Evolutionary conservation across 768 basidiomycete species (phyloP), one percentile per base, ranked within the genome.

Genomic region (Amanita pseudoporphyria): DNA sequence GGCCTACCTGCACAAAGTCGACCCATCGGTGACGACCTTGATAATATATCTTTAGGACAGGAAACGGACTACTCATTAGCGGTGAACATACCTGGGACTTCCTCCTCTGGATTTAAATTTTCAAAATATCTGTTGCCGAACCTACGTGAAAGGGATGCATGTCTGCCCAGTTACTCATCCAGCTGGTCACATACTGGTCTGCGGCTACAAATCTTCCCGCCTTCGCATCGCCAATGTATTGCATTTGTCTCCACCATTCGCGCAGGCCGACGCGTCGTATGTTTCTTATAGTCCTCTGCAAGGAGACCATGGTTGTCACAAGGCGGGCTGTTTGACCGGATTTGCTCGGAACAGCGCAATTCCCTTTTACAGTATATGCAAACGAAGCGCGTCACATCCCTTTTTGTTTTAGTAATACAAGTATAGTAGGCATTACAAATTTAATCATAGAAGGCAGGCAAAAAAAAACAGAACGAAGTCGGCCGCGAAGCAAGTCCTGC

Each of bases 61-160:
- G 13, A 19, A 28, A 14, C 30, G 28, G 14, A 33, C 31, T 7
- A 18, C 10, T 14, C 16, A 18, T 32, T 6, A 19, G 28, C 5
- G 16, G 22, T 26, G 47, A 6, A 40, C 78, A 33, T 53, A 88
- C 91, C 92, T 49, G 93, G 93, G 40, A 94, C 66, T 63, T 97
- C 93, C 58, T 95, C 87, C 55, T 83, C 77, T 24, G 78, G 74
- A 60, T 94, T 88, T 64, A 82, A 62, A 67, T 98, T 96, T 74
- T 98, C 91, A 58, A 77, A 98, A 68, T 94, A 98, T 53, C 77
- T 77, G 76, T 97, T 97, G 38, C 93, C 95, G 64, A 95, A 91
- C 63, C 89, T 92, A 37, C 35, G 28, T n/a, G 19, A 36, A 21
- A 19, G 14, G 14, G 21, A 43, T 28, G 9, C n/a, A 30, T 10